These are phyloP conservation scores for Aspergillus sojae DNA, from an alignment of 2,329 filamentous ascomycete genomes.

Conservation along the genomic window DNA sequence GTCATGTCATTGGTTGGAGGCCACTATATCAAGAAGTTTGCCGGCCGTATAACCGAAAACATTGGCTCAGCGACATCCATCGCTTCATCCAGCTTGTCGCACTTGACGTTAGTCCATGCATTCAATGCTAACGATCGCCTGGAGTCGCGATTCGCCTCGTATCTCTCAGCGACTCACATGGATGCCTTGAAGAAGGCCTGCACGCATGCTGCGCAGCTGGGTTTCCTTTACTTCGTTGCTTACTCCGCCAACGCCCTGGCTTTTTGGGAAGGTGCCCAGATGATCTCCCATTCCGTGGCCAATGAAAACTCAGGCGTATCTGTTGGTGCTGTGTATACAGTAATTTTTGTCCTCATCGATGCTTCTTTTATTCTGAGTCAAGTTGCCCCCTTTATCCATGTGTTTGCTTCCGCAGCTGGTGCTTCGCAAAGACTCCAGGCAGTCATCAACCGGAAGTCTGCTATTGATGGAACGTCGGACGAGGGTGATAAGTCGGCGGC, in stretches of 20 bases:
- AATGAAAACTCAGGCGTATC: slow-evolving; percentile 24
- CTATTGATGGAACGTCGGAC: slow-evolving; percentile 47
- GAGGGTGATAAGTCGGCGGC: slow-evolving; percentile 27
- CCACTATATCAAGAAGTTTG: slow-evolving; percentile 54
- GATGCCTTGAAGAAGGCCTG: slow-evolving; percentile 61
- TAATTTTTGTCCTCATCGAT: slow-evolving; percentile 43
- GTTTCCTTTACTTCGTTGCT: slow-evolving; percentile 67
- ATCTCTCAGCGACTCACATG: slow-evolving; percentile 53
- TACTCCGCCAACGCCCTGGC: slow-evolving; percentile 68
- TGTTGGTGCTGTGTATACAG: slow-evolving; percentile 40
- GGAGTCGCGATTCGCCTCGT: slow-evolving; percentile 59
- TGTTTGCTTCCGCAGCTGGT: slow-evolving; percentile 52
- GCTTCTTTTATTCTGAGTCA: slow-evolving; percentile 43
- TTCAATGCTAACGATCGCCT: slow-evolving; percentile 63
- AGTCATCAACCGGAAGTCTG: slow-evolving; percentile 57
- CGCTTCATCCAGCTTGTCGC: slow-evolving; percentile 62
- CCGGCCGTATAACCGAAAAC: slow-evolving; percentile 51
- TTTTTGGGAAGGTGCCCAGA: slow-evolving; percentile 67
- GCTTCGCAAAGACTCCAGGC: slow-evolving; percentile 60
- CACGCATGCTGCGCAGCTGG: slow-evolving; percentile 59
- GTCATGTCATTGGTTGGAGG: slow-evolving; percentile 60
- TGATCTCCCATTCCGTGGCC: slow-evolving; percentile 47
- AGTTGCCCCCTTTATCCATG: slow-evolving; percentile 44
- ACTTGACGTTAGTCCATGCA: slow-evolving; percentile 64
- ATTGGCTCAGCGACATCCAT: slow-evolving; percentile 63